Evolutionary conservation across 2,329 filamentous ascomycete species (phyloP), one percentile per base, ranked within the genome.

Genomic region (Fusarium pilosicola): DNA sequence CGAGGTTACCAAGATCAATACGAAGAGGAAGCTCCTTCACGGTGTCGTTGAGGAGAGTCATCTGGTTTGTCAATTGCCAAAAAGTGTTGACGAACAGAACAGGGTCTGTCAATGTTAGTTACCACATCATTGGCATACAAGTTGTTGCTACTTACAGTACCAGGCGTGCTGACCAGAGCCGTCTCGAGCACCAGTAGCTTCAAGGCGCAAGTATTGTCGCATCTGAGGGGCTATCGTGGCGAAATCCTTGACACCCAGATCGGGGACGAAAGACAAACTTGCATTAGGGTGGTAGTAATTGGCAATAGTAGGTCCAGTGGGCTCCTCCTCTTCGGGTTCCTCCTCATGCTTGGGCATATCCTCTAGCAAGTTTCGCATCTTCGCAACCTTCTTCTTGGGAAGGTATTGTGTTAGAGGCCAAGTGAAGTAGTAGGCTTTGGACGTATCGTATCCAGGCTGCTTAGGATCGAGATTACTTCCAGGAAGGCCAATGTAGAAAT

Each of bases 281-380:
- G 97, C 92, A 83, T 99, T 99, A 12, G 96, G 93, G 83, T 99
- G 96, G 81, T 98, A 99, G 85, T 95, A 97, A 62, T 92, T 97
- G 51, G 89, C 90, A 71, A 97, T 90, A 60, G 92, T 86, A n/a
- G 94, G 91, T 2, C 91, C 91, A 10, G 87, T 84, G 63, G 88
- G 85, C 72, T 89, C 86, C 24, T 85, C 84, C 34, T 83, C 82
- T n/a, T 86, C 86, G n/a, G 87, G 85, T 45, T 87, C 86, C 12
- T 87, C 83, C 4, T 80, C 80, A 7, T 71, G 56, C 30, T 79
- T 79, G 10, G 80, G 80, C 30, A 79, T 82, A 65, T 86, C 87
- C 26, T 89, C 89, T n/a, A 99, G 86, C 62, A 99, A 86, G 79
- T 96, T 98, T 79, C 95, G 92, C 28, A 93, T 94, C 88, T 98